Evolutionary conservation across 106 monocot genomes (phyloP), one percentile per base, ranked within the genome.

Genomic region (Allium cepa): DNA sequence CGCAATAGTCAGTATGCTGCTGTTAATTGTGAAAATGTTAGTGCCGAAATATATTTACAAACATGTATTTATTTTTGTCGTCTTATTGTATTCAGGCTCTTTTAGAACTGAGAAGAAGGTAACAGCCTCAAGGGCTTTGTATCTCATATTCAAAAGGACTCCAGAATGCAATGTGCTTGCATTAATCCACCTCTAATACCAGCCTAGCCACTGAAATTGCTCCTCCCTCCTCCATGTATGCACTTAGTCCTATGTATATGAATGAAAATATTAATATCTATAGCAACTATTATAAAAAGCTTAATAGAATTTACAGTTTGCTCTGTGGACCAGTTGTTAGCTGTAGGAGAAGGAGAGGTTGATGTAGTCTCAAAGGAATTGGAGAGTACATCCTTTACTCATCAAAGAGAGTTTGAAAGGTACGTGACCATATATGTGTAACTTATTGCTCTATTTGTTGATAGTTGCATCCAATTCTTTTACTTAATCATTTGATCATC

Each of bases 131-230:
- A 80, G 69, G 58, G 68, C 75, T 62, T 59, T 76, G 49, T 87
- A 83, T 68, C 61, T 93, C 90, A 36, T 90, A 99, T 53, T 65
- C 90, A 27, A 90, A 99, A 64, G 85, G 80, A 11, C 60, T 93
- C 3, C 84, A 83, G 72, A 99, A 99, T 80, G 73, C 81, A 46
- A 85, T 99, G 45, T 83, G 76, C 17, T 78, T 99, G 79, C 87
- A 92, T 56, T 90, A 92, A 46, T 84, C 90, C 58, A 71, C 67
- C 52, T 61, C 68, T 11, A 81, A 90, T 82, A 82, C 79, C 10
- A 75, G 62, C 47, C 46, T 99, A 26, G 99, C 67, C 27, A 18
- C 60, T 49, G 70, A 14, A 84, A 81, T 57, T 69, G 65, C 26
- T 68, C 67, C 56, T 81, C 85, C 52, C 51, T 99, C 17, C 85